Conservation (phyloP, 148 eudicot genomes). For the Rhododendron mucronatum region DNA sequence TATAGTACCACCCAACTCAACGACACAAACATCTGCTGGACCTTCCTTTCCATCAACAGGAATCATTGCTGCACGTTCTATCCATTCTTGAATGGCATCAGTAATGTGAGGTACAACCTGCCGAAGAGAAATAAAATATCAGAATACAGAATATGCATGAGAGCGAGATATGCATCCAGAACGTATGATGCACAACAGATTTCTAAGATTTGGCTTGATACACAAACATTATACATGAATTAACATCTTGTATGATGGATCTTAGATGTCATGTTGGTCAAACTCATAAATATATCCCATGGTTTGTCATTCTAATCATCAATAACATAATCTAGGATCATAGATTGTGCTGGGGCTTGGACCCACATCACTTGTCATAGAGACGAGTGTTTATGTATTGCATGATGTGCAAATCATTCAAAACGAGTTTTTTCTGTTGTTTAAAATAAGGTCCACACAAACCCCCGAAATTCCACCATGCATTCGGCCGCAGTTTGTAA, state of each 20-base stretch:
- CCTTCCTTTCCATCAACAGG: constrained; percentile 96
- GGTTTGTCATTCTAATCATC: background rate
- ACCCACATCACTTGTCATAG: background rate
- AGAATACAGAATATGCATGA: background rate
- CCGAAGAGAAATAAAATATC: background rate
- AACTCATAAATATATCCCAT: background rate
- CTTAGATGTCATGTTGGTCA: background rate
- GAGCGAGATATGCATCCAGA: background rate
- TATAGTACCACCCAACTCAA: constrained; percentile 97
- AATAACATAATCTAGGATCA: background rate
- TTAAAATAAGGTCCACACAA: background rate
- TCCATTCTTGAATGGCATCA: constrained; percentile 97
- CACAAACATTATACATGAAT: background rate
- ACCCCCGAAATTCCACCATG: background rate
- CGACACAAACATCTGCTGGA: constrained; percentile 97
- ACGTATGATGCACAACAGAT: background rate
- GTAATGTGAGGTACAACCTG: constrained; percentile 98
- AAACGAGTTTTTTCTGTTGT: background rate
- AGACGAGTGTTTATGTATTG: background rate
- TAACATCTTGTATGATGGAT: background rate
- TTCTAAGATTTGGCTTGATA: background rate
- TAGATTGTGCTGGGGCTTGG: background rate
- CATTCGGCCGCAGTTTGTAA: background rate
- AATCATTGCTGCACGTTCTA: constrained; percentile 76
- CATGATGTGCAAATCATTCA: background rate